phyloP scores from a whole-genome alignment of 352 stramenopile species.

The Phytopythium montanum region DNA sequence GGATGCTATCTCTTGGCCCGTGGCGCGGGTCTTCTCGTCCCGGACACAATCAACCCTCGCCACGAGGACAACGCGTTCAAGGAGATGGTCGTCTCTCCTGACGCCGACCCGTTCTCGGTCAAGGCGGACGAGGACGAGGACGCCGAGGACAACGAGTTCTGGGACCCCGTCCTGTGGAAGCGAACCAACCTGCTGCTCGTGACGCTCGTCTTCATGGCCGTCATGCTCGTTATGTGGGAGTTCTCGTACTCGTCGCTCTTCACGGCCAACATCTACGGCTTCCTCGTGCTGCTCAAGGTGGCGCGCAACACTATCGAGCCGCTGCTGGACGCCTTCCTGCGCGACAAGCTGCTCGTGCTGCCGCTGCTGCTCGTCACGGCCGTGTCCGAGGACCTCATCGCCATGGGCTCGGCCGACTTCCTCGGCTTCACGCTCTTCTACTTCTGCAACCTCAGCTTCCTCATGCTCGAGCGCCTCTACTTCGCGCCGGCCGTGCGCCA shows the following conservation, averaged over 20 bases:
- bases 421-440: slow-evolving; percentile 94
- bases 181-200: slow-evolving; percentile 88
- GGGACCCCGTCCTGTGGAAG: slow-evolving; percentile 88
- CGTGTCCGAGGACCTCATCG: slow-evolving; percentile 91
- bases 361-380: slow-evolving; percentile 90
- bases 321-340: slow-evolving; percentile 79
- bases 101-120: slow-evolving; percentile 18
- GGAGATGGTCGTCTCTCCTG: slow-evolving; percentile 39
- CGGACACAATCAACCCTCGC: slow-evolving; percentile 77
- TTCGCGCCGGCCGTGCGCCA: slow-evolving; percentile 85
- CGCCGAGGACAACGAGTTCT: slow-evolving; percentile 68
- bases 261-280: slow-evolving; percentile 89
- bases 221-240: slow-evolving; percentile 94
- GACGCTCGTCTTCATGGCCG: slow-evolving; percentile 76
- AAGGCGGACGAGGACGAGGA: slow-evolving; percentile 50
- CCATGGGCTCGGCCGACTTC: slow-evolving; percentile 94
- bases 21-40: slow-evolving; percentile 70
- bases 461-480: slow-evolving; percentile 94
- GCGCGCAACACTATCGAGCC: slow-evolving; percentile 80
- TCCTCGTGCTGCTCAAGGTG: slow-evolving; percentile 91
- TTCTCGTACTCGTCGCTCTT: slow-evolving; percentile 96
- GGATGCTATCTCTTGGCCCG: slow-evolving; percentile 81
- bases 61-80: slow-evolving; percentile 76
- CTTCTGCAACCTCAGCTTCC: slow-evolving; percentile 91
- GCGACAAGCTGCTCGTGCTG: slow-evolving; percentile 90